Evolutionary conservation across 805 yeast genomes (phyloP), one percentile per base, ranked within the genome.

Genomic region (Brettanomyces anomalus): DNA sequence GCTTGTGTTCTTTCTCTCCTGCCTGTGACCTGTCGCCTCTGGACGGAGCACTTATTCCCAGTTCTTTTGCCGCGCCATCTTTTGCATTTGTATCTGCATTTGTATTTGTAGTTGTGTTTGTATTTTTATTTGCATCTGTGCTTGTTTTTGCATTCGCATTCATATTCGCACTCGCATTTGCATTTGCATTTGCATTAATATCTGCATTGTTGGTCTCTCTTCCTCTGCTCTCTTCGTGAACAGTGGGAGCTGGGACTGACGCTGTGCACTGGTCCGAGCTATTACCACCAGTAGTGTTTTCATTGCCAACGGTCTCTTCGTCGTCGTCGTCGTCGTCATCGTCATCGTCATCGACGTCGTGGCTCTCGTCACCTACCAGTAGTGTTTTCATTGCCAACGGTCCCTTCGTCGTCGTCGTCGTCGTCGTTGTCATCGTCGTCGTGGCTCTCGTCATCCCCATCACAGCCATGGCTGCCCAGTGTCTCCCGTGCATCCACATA

Each of bases 221-320:
- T 10, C 32, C 32, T 10, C 13, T 28, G 32, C 10, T 28, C 10
- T 28, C 32, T 28, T 11, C 14, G 14, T 28, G 32, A 28, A 14
- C 13, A 28, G 32, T 14, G 10, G 32, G 32, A 28, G 32, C 13
- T 28, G 32, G 32, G 13, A 28, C 32, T 28, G 13, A 10, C 14
- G 32, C 32, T 28, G 13, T 28, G 14, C 10, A 14, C 13, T 28
- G 13, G 32, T 28, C 32, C 32, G n/a, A n/a, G n/a, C n/a, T n/a
- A n/a, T n/a, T n/a, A n/a, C n/a, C n/a, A n/a, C n/a, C 13, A 28
- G 32, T 28, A 10, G 38, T 32, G 14, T 35, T 34, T 33, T 57
- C 62, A 2, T 30, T 39, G 16, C 61, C 62, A 45, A 57, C 62
- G 26, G 57, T 61, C 46, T 48, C 57, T 14, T 53, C 48, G 17